Evolutionary conservation across 176 grass and related monocot species (phyloP), one percentile per base, ranked within the genome.

Genomic region (Zoysia japonica): DNA sequence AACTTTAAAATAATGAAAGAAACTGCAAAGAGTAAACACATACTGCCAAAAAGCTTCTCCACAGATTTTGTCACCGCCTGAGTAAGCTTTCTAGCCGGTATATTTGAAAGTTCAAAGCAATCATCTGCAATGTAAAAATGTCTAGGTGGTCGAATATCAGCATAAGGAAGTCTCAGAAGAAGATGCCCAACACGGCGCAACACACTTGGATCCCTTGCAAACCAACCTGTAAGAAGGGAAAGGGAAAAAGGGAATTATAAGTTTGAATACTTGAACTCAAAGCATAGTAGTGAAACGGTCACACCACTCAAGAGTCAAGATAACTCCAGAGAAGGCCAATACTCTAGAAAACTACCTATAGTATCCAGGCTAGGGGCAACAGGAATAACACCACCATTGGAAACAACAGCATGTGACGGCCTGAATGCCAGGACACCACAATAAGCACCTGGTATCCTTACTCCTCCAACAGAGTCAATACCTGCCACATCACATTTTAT

Each of bases 1-100:
- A 71, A 20, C 39, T 47, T 67, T 79, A 0, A 73, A 62, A 78
- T 16, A 86, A 82, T n/a, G n/a, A 50, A 68, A 42, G 20, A 68
- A 28, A 10, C 55, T 48, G 48, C 40, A 78, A 81, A 44, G 71
- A 75, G 54, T 50, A 76, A 76, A 85, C 28, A 82, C 90, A 52
- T 99, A 99, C 96, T 99, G 87, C 96, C 96, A 86, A 93, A 93
- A 6, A 91, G 86, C 75, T 94, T 92, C 84, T 99, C 90, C 63
- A 95, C 86, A 84, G 92, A 95, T 91, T 90, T 99, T 71, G 86
- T 72, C 53, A 99, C 81, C 76, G 96, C 92, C 84, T 93, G 90
- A 82, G 86, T 96, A 62, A 96, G 74, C 72, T 85, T 92, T 83
- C 86, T 91, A 76, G 88, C 61, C 72, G 88, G 92, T 85, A 99